A percentile compares a stretch with the other conserved stretches of the same genome.
These are phyloP conservation scores for Suhomyces atakaporum DNA, from an alignment of 1,139 yeast species.

Conservation along the genomic window DNA sequence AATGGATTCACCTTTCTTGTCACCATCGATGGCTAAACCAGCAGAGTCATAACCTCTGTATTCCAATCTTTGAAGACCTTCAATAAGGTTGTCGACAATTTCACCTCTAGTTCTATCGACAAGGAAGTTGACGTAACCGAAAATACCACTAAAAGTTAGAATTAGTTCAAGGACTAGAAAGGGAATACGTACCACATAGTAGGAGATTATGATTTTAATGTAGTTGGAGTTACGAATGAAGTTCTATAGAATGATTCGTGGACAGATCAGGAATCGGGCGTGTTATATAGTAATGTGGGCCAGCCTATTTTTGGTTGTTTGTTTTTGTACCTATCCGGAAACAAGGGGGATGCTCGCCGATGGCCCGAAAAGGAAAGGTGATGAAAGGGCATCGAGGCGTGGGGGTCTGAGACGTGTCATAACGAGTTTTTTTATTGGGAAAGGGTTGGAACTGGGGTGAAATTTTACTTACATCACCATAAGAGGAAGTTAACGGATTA, in stretches of 20 bases:
- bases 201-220: not conserved
- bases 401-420: not conserved
- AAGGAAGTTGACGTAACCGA: constrained; percentile 95
- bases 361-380: constrained; percentile 8
- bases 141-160: constrained; percentile 69
- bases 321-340: constrained; percentile 11
- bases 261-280: constrained; percentile 4
- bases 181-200: no score
- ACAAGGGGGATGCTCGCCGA: constrained; percentile 2
- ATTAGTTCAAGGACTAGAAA: not conserved
- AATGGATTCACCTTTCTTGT: constrained; percentile 59
- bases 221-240: not conserved
- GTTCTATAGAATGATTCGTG: constrained; percentile 3
- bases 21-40: constrained; percentile 95
- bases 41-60: constrained; percentile 98
- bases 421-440: not conserved
- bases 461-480: no score
- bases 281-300: constrained; percentile 7
- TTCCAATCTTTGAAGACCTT: constrained; percentile 90
- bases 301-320: constrained; percentile 14
- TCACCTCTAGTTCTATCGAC: constrained; percentile 93
- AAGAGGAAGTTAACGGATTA: no score
- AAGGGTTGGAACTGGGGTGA: not conserved
- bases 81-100: constrained; percentile 82
- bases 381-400: constrained; percentile 7